A percentile compares a stretch with the other conserved stretches of the same genome.
phyloP scores from a whole-genome alignment of 257 asterid species.

The Solanum tarapatanum region DNA sequence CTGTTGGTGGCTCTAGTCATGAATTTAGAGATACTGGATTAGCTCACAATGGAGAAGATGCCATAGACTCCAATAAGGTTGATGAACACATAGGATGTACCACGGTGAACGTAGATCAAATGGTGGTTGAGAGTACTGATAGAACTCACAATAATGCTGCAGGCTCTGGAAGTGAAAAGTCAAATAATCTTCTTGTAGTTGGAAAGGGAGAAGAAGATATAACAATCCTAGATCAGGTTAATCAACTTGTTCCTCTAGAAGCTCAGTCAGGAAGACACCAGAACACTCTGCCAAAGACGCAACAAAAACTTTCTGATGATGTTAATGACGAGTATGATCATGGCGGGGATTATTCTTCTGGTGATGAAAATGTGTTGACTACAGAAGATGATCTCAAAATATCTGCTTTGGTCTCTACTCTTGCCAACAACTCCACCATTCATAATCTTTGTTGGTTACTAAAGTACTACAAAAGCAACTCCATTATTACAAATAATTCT shows the following conservation, averaged over 20 bases:
- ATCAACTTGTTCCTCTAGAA: constrained; percentile 16
- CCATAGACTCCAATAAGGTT: constrained; percentile 22
- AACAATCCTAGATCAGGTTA: background rate
- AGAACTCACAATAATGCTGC: background rate
- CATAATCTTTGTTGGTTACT: constrained; percentile 87
- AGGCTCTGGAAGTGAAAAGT: background rate
- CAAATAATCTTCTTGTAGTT: background rate
- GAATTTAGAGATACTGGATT: constrained; percentile 20
- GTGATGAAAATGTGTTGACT: constrained; percentile 41
- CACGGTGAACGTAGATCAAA: constrained; percentile 1
- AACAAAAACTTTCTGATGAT: constrained; percentile 21
- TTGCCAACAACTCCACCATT: constrained; percentile 52
- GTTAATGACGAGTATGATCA: constrained; percentile 21
- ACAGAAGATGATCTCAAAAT: constrained; percentile 76
- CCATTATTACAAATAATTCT: constrained; percentile 60
- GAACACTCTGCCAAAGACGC: constrained; percentile 28
- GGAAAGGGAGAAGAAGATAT: background rate
- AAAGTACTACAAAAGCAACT: constrained; percentile 73
- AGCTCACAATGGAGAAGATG: constrained; percentile 8
- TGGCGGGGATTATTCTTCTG: constrained; percentile 59
- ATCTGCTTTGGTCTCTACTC: constrained; percentile 66
- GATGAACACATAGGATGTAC: constrained; percentile 20
- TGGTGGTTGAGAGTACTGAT: background rate
- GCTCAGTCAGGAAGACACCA: constrained; percentile 12
- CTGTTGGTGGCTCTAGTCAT: constrained; percentile 21